These are phyloP conservation scores for Blastomyces parvus DNA, from an alignment of 2,329 filamentous ascomycete genomes.

Conservation along the genomic window DNA sequence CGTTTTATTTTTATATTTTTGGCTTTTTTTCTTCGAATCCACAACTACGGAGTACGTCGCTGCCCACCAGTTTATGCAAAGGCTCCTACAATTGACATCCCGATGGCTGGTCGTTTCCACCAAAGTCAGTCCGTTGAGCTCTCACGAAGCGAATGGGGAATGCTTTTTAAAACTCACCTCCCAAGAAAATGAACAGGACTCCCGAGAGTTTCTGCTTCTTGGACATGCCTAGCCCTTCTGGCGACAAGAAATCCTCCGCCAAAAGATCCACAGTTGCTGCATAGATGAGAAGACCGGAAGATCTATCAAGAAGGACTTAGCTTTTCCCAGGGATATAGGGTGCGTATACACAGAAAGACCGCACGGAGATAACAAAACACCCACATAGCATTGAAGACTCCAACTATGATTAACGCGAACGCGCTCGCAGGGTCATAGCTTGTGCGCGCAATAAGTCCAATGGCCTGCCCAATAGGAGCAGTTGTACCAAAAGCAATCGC, in stretches of 20 bases:
- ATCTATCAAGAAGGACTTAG: conserved; percentile 29
- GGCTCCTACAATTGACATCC: conserved; percentile 42
- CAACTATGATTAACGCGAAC: conserved; percentile 55
- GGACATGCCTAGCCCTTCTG: conserved; percentile 45
- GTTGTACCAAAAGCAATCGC: conserved; percentile 56
- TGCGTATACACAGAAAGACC: background rate
- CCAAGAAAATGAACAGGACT: conserved; percentile 43
- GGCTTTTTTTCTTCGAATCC: background rate
- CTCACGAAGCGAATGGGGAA: background rate
- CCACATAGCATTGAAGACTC: conserved; percentile 56
- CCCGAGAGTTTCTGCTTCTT: conserved; percentile 46
- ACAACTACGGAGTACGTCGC: background rate
- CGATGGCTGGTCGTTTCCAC: conserved; percentile 28
- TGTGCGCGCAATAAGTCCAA: conserved; percentile 49
- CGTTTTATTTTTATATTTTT: background rate
- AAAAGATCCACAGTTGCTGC: conserved; percentile 55
- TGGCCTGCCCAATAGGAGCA: conserved; percentile 55
- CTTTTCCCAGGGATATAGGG: conserved; percentile 2
- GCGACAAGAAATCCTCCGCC: conserved; percentile 56
- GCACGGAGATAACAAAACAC: conserved; percentile 18
- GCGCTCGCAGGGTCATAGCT: conserved; percentile 55
- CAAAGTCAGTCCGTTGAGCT: background rate
- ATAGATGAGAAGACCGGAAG: conserved; percentile 52
- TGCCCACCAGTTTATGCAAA: conserved; percentile 32
- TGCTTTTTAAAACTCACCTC: conserved; percentile 35